These are phyloP conservation scores for Sugiyamaella chiloensis DNA, from an alignment of 805 yeast genomes.

Conservation along the genomic window DNA sequence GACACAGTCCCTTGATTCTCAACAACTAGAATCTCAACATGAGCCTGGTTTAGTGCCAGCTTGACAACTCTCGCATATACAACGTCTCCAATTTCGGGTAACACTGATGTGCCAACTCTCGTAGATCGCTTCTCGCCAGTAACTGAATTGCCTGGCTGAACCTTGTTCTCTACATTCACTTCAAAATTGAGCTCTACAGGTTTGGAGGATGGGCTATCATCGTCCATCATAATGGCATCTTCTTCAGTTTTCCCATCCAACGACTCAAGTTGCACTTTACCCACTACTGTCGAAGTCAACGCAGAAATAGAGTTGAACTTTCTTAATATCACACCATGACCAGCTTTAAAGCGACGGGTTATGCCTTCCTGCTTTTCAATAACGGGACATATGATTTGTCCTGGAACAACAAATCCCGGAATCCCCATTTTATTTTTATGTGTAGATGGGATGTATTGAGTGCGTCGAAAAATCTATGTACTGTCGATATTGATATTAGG, in stretches of 20 bases:
- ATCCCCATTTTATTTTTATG: constrained; percentile 28
- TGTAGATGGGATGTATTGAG: no score
- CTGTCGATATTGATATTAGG: no score
- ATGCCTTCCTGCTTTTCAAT: constrained; percentile 33
- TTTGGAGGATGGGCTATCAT: constrained; percentile 19
- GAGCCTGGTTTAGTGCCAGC: constrained; percentile 65
- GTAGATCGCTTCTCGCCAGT: constrained; percentile 10
- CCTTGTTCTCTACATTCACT: constrained; percentile 28
- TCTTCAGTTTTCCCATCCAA: constrained; percentile 18
- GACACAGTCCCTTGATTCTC: constrained; percentile 58
- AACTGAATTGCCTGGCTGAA: constrained; percentile 18
- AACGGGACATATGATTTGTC: constrained; percentile 68
- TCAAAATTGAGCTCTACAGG: constrained; percentile 15
- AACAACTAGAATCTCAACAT: constrained; percentile 69
- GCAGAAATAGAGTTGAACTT: constrained; percentile 18
- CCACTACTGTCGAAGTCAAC: constrained; percentile 55
- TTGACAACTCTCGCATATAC: constrained; percentile 74
- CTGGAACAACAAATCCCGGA: constrained; percentile 65
- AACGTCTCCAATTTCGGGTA: constrained; percentile 82
- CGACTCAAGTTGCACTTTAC: constrained; percentile 41
- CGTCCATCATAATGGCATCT: constrained; percentile 26
- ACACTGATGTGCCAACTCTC: constrained; percentile 21
- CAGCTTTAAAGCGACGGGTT: constrained; percentile 51
- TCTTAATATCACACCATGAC: constrained; percentile 58
- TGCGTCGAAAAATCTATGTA: no score